A percentile compares a stretch with the other conserved stretches of the same genome.
Conservation (phyloP, 73 alveolate genomes). For the Paraurostyla sp. region DNA sequence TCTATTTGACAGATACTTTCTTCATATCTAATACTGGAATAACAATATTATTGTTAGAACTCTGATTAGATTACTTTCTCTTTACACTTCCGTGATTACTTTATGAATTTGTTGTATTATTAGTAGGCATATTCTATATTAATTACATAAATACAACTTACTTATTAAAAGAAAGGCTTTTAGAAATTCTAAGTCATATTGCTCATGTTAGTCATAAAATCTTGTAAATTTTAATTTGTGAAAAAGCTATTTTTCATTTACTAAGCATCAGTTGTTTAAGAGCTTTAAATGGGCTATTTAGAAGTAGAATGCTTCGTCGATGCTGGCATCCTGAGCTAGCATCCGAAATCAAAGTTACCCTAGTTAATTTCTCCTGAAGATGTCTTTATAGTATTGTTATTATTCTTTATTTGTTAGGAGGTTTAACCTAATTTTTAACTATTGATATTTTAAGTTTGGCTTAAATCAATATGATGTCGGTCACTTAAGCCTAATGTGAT, state of each 20-base stretch:
- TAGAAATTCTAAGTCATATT: background rate
- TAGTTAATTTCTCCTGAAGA: background rate
- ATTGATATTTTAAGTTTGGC: conserved; percentile 17
- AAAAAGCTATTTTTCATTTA: conserved; percentile 4
- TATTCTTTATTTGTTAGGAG: too few species aligned
- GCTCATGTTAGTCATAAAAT: conserved; percentile 32
- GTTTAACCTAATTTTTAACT: too few species aligned
- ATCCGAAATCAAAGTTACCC: conserved; percentile 48
- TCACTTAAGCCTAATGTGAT: conserved; percentile 9
- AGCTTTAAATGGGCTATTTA: background rate
- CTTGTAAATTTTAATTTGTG: background rate
- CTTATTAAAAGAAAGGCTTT: background rate
- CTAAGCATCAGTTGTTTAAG: background rate
- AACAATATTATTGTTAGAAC: conserved; percentile 4
- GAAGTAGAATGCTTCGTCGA: conserved; percentile 6
- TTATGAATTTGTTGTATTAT: background rate
- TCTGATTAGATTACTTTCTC: conserved; percentile 13
- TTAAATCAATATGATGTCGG: background rate
- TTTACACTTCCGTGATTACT: conserved; percentile 38
- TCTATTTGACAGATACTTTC: conserved; percentile 23
- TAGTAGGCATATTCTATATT: background rate
- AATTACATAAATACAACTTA: background rate
- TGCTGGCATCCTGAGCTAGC: conserved; percentile 36
- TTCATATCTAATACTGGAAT: conserved; percentile 14
- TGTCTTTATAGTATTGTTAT: background rate